Evolutionary conservation across 2,329 filamentous ascomycete genomes (phyloP).

Genomic region (Sclerotinia sclerotiorum): DNA sequence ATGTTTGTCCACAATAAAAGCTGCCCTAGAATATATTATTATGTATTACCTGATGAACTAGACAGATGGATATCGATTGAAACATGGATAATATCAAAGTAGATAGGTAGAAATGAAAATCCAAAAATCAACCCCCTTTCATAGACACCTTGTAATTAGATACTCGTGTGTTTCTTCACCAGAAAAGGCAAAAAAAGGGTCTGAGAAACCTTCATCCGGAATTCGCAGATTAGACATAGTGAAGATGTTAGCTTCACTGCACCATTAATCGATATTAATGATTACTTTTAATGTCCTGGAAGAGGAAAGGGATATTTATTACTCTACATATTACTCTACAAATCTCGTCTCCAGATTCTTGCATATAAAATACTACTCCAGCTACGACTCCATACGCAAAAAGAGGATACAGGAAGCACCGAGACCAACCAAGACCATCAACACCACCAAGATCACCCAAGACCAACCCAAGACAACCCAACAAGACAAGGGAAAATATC

Average conservation of each 20-base stretch:
- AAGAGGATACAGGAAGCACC: conserved; percentile 2
- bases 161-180: background rate
- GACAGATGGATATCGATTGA: background rate
- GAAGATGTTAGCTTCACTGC: background rate
- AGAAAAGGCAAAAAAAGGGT: background rate
- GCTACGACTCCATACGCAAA: background rate
- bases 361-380: background rate
- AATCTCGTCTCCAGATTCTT: background rate
- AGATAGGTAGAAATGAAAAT: background rate
- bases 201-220: background rate
- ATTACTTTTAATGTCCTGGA: background rate
- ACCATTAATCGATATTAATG: background rate
- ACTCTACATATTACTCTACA: too few species aligned
- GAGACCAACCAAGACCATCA: conserved; percentile 5
- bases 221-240: background rate
- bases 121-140: background rate
- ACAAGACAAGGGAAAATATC: background rate
- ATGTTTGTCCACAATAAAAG: background rate
- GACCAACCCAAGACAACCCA: background rate
- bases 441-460: background rate
- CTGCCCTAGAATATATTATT: background rate
- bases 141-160: conserved; percentile 18
- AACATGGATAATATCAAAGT: background rate
- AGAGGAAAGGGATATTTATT: background rate
- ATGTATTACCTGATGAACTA: background rate